Conservation (phyloP, 2,329 filamentous ascomycete species). For the Cordyceps militaris region DNA sequence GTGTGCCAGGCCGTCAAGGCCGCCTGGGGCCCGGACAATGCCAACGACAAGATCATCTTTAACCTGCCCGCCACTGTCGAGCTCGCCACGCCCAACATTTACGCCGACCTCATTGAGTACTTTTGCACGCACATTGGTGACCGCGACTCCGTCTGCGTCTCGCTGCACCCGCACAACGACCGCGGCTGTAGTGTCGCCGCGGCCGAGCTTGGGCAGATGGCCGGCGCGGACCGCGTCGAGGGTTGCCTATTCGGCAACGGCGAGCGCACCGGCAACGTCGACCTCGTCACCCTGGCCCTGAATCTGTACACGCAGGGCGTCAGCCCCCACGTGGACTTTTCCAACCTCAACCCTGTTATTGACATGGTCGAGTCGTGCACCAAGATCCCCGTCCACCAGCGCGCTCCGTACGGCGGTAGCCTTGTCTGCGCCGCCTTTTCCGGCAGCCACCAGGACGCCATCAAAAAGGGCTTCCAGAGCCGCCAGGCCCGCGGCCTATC, state of each 20-base stretch:
- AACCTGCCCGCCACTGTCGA: slow-evolving; percentile 96
- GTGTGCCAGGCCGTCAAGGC: slow-evolving; percentile 91
- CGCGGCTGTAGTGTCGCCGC: slow-evolving; percentile 84
- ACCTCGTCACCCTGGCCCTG: slow-evolving; percentile 83
- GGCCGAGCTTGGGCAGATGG: slow-evolving; percentile 91
- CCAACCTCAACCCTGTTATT: slow-evolving; percentile 78
- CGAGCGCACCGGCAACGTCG: slow-evolving; percentile 91
- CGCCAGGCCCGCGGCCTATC: slow-evolving; percentile 55
- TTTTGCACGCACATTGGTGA: slow-evolving; percentile 83
- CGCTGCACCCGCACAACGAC: slow-evolving; percentile 92
- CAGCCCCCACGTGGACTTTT: slow-evolving; percentile 80
- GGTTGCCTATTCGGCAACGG: slow-evolving; percentile 89
- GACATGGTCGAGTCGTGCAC: slow-evolving; percentile 86
- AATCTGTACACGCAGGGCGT: slow-evolving; percentile 95
- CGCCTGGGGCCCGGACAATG: slow-evolving; percentile 76
- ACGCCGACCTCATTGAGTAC: slow-evolving; percentile 93
- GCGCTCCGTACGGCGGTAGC: slow-evolving; percentile 84
- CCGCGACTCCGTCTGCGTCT: slow-evolving; percentile 80
- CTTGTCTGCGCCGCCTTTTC: slow-evolving; percentile 90
- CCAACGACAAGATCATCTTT: slow-evolving; percentile 78
- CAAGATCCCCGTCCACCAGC: slow-evolving; percentile 87
- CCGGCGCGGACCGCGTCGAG: slow-evolving; percentile 88
- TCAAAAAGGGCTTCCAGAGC: slow-evolving; percentile 80
- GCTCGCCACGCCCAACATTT: slow-evolving; percentile 83
- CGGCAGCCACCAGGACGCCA: slow-evolving; percentile 90